Conservation (phyloP, 2,329 filamentous ascomycete species). For the Aspergillus hiratsukae region DNA sequence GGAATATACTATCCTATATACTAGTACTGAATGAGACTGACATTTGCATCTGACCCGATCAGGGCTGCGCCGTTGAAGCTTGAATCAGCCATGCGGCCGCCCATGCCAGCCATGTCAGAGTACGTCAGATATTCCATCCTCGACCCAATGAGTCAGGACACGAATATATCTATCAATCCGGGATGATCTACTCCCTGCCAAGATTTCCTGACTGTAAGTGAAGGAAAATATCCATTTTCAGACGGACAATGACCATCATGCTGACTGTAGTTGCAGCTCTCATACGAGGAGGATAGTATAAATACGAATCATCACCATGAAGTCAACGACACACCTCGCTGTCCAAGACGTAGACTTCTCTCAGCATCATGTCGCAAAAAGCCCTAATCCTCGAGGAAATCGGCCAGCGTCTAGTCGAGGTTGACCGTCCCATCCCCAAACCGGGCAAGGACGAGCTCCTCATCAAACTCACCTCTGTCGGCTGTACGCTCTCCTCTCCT, state of each 20-base stretch:
- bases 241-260: background rate
- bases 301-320: background rate
- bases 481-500: background rate
- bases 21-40: too few relatives aligned
- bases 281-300: background rate
- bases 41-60: too few relatives aligned
- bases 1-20: background rate
- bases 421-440: slow-evolving; percentile 22
- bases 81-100: background rate
- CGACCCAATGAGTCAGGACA: background rate
- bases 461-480: slow-evolving; percentile 31
- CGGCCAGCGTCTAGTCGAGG: slow-evolving; percentile 15
- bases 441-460: slow-evolving; percentile 33
- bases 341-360: background rate
- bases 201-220: background rate
- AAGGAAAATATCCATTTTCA: background rate
- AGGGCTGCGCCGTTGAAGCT: background rate
- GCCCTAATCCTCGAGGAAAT: slow-evolving; percentile 21
- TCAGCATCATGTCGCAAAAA: slow-evolving; percentile 13
- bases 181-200: background rate
- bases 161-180: background rate
- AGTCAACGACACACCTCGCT: background rate
- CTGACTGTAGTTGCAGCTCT: background rate
- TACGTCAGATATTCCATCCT: background rate
- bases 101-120: background rate